These are phyloP conservation scores for Annulohypoxylon moriforme DNA, from an alignment of 495 filamentous ascomycete species.

Conservation along the genomic window DNA sequence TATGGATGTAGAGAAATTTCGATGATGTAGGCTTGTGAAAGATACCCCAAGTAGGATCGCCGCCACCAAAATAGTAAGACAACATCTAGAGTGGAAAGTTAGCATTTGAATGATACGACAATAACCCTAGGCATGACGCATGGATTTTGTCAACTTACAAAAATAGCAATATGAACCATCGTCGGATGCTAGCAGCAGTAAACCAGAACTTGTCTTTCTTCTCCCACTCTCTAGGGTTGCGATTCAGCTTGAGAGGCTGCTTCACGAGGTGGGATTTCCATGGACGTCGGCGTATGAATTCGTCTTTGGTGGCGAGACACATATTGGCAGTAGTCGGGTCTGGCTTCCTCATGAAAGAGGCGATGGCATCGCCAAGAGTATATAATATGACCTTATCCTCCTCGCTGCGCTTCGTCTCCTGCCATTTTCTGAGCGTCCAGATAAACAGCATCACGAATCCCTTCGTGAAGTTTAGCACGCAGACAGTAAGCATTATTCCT, in stretches of 20 bases:
- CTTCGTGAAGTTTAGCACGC: constrained; percentile 36
- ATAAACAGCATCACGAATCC: constrained; percentile 25
- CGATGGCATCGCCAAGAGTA: constrained; percentile 49
- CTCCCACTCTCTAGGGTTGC: neutral
- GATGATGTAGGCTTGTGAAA: neutral
- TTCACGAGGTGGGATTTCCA: neutral
- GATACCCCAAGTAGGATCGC: neutral
- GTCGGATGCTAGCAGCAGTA: neutral
- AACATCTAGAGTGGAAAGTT: neutral
- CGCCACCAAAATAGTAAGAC: neutral
- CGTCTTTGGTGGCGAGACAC: constrained; percentile 41
- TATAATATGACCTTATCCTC: constrained; percentile 13
- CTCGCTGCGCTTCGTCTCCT: neutral
- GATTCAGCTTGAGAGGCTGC: neutral
- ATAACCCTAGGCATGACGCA: neutral
- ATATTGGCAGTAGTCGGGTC: constrained; percentile 49
- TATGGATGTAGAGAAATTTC: neutral
- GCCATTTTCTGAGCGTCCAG: constrained; percentile 21
- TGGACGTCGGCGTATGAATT: constrained; percentile 23
- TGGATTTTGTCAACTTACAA: neutral
- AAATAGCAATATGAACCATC: neutral
- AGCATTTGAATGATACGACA: neutral
- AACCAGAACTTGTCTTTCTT: neutral
- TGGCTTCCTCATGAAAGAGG: constrained; percentile 47
- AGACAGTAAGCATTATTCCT: constrained; percentile 35